Evolutionary conservation across 202 grass and related monocot genomes (phyloP), one percentile per base, ranked within the genome.

Genomic region (Saccharum hybrid): DNA sequence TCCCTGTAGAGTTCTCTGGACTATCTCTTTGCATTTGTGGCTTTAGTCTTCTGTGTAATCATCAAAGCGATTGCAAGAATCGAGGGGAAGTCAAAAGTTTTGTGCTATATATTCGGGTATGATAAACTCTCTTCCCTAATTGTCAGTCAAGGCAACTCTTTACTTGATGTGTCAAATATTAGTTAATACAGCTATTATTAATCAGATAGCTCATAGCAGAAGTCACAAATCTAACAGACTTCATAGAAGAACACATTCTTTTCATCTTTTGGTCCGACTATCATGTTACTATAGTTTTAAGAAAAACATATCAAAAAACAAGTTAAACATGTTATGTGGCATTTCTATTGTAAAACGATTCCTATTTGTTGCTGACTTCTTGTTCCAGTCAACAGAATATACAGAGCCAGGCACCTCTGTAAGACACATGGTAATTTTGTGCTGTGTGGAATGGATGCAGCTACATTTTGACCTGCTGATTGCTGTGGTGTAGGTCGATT

Each of bases 1-100:
- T 81, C 69, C 64, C 3, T 65, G 22, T 82, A 98, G 96, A 95
- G 90, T 87, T 98, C 92, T 77, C 84, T 95, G 77, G 96, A 98
- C 77, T 81, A 79, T 79, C 45, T 95, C 16, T 90, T 93, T 81
- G 80, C 96, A 43, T 91, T 80, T 79, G 85, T 40, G 63, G 57
- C 89, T 77, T 86, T 98, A 40, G 52, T 66, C 15, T 76, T 90
- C 38, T 84, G 86, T 80, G 86, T 93, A 66, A 49, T 81, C 38
- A 38, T 88, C 43, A 76, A 86, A 81, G 80, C 67, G 63, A 61
- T 98, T 86, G 81, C 89, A 65, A 93, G 77, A 83, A 71, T 63
- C 21, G 73, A 85, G 31, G 84, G 88, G 16, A 90, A 77, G 66
- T 70, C 72, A 67, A 77, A 75, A 77, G 79, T 90, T 40, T 66